These are phyloP conservation scores for Paramecium primaurelia DNA, from an alignment of 73 alveolate species.

Conservation along the genomic window DNA sequence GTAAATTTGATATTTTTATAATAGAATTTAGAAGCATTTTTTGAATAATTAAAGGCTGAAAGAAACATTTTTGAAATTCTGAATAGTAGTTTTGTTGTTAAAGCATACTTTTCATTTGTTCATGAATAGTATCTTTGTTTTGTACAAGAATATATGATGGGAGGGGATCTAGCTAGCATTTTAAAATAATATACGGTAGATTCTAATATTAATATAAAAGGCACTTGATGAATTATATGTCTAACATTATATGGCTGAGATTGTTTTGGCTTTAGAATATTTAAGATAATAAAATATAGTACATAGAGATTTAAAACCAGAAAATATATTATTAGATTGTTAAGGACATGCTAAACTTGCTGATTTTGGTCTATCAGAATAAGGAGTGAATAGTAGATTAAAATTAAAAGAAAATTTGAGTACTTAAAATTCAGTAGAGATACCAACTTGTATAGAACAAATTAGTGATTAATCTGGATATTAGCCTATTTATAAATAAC, in stretches of 20 bases:
- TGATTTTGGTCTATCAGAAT: conserved; percentile 60
- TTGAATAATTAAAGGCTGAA: conserved; percentile 55
- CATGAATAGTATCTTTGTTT: conserved; percentile 59
- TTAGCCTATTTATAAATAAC: not conserved
- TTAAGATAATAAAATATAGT: conserved; percentile 21
- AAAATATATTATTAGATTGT: conserved; percentile 49
- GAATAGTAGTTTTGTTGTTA: conserved; percentile 47
- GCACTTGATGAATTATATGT: conserved; percentile 58
- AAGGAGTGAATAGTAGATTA: conserved; percentile 51
- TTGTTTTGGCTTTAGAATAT: conserved; percentile 47
- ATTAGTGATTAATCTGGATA: not conserved
- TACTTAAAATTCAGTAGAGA: not conserved
- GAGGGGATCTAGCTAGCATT: conserved; percentile 61
- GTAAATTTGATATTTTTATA: not conserved
- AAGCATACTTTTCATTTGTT: conserved; percentile 55
- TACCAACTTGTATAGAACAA: not conserved
- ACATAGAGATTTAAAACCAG: conserved; percentile 70
- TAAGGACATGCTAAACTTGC: conserved; percentile 61
- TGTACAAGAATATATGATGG: conserved; percentile 65
- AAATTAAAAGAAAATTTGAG: not conserved
- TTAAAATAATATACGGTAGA: conserved; percentile 51
- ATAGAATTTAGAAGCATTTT: not conserved
- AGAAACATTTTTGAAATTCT: conserved; percentile 49
- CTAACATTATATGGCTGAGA: conserved; percentile 62
- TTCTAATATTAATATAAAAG: not conserved